Conservation (phyloP, 2,329 filamentous ascomycete species). For the Domatiomyces catenatus region DNA sequence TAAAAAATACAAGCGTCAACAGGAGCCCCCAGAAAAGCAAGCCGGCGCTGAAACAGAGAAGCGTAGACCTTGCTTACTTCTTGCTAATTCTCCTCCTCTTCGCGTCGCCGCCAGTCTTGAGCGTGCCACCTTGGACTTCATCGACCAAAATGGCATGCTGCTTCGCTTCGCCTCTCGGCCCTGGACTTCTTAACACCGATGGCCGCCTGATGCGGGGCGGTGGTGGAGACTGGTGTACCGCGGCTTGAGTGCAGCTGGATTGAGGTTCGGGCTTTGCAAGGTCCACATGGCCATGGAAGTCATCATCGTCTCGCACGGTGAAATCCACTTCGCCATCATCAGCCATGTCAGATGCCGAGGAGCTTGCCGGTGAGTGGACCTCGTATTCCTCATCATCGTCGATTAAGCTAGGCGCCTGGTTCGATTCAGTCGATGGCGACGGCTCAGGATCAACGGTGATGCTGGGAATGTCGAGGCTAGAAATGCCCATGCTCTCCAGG, state of each 20-base stretch:
- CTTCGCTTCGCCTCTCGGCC: not conserved
- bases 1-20: not conserved
- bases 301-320: slow-evolving; percentile 32
- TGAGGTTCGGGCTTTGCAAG: slow-evolving; percentile 21
- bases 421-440: slow-evolving; percentile 41
- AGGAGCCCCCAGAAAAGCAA: not conserved
- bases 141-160: not conserved
- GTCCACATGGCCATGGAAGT: slow-evolving; percentile 20
- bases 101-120: not conserved
- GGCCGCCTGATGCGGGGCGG: not conserved
- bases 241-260: slow-evolving; percentile 17
- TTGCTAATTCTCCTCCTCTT: slow-evolving; percentile 7
- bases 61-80: slow-evolving; percentile 2
- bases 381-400: slow-evolving; percentile 70
- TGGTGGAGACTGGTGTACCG: not conserved
- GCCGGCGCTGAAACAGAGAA: not conserved
- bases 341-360: slow-evolving; percentile 31
- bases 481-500: not conserved
- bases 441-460: slow-evolving; percentile 11
- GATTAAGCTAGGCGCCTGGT: slow-evolving; percentile 63
- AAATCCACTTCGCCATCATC: slow-evolving; percentile 41
- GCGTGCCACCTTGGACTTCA: not conserved
- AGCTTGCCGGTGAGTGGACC: slow-evolving; percentile 46
- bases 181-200: not conserved
- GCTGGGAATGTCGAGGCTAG: not conserved